phyloP scores from a whole-genome alignment of 805 yeast genomes.

The Saccharomycopsis fermentans region DNA sequence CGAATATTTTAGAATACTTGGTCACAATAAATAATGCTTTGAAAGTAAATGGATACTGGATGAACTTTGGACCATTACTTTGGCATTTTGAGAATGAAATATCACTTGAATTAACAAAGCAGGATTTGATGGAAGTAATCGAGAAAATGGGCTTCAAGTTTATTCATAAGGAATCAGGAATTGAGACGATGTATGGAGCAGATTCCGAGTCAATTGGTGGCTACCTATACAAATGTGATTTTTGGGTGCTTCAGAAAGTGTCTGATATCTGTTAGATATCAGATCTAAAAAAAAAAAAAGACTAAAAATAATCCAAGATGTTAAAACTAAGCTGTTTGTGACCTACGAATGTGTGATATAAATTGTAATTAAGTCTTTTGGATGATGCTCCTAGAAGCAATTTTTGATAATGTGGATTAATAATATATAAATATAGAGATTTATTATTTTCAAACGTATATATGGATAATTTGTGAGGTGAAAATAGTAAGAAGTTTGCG shows the following conservation, averaged over 20 bases:
- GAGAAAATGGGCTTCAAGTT: conserved; percentile 42
- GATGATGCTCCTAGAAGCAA: background rate
- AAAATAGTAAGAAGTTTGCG: background rate
- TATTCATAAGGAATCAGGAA: conserved; percentile 31
- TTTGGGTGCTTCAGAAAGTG: conserved; percentile 47
- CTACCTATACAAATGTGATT: conserved; percentile 53
- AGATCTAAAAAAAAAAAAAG: background rate
- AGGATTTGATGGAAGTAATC: conserved; percentile 41
- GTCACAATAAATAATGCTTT: conserved; percentile 38
- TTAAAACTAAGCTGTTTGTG: background rate
- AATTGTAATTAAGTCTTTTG: no score
- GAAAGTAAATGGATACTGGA: conserved; percentile 41
- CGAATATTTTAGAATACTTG: conserved; percentile 48
- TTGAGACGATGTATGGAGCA: conserved; percentile 43
- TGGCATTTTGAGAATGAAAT: conserved; percentile 62
- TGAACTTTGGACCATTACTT: conserved; percentile 57
- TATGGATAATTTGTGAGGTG: background rate
- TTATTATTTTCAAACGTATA: background rate
- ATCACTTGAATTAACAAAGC: conserved; percentile 52
- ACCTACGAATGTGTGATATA: no score
- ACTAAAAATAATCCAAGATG: background rate
- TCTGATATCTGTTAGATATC: background rate
- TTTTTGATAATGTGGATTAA: background rate
- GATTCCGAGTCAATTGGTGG: conserved; percentile 42
- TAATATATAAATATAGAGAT: background rate